A percentile compares a stretch with the other conserved stretches of the same genome.
Evolutionary conservation across 1,284 basidiomycete genomes (phyloP).

Genomic region (Moesziomyces parantarcticus): DNA sequence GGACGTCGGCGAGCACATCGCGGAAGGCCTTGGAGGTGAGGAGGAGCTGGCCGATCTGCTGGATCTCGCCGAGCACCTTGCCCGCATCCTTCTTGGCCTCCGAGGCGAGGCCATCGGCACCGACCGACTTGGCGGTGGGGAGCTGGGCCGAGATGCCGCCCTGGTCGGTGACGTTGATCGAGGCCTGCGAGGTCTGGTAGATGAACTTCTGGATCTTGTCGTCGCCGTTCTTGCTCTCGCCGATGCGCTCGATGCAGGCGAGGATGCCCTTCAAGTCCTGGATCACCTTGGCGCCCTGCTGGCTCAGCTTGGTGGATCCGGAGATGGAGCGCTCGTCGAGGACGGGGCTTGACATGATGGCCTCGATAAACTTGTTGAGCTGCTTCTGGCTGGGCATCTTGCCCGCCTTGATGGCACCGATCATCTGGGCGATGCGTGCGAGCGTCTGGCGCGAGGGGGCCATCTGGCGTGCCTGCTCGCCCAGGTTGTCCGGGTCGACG

Average conservation of each 20-base stretch:
- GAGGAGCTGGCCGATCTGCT: conserved; percentile 69
- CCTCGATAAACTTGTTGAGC: conserved; percentile 46
- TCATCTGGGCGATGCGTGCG: conserved; percentile 43
- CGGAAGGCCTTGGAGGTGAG: conserved; percentile 69
- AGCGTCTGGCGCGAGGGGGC: conserved; percentile 47
- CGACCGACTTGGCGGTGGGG: conserved; percentile 36
- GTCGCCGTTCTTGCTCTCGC: conserved; percentile 61
- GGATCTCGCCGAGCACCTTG: conserved; percentile 68
- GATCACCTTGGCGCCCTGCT: conserved; percentile 46
- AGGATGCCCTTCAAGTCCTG: conserved; percentile 54
- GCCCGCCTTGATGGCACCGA: conserved; percentile 51
- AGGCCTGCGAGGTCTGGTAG: conserved; percentile 63
- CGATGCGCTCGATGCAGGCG: conserved; percentile 51
- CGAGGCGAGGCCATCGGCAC: conserved; percentile 65
- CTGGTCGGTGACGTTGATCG: conserved; percentile 52
- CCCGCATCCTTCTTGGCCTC: conserved; percentile 65
- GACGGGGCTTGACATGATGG: conserved; percentile 47
- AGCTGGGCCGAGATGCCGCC: conserved; percentile 28
- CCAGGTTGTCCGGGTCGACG: conserved; percentile 45
- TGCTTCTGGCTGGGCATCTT: conserved; percentile 53
- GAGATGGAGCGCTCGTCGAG: conserved; percentile 48
- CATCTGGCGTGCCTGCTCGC: conserved; percentile 21
- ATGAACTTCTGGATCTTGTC: conserved; percentile 70
- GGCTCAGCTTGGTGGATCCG: conserved; percentile 48
- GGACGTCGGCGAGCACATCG: conserved; percentile 69